These are phyloP conservation scores for Omphalea diandra DNA, from an alignment of 441 rosid genomes.

Conservation along the genomic window DNA sequence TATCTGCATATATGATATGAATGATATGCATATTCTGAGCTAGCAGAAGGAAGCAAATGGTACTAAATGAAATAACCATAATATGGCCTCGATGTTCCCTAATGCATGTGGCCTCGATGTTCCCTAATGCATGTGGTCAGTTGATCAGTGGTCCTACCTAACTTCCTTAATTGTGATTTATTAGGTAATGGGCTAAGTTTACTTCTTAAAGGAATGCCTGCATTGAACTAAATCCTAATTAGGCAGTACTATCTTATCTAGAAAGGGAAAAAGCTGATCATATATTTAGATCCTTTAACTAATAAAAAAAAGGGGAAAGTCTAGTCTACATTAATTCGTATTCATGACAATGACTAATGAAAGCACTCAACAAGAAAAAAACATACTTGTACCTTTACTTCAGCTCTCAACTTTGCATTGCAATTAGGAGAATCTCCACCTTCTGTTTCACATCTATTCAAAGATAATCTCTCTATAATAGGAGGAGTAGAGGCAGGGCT, in stretches of 20 bases:
- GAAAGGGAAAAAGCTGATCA: not conserved
- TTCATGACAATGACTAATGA: not conserved
- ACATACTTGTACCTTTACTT: constrained; percentile 51
- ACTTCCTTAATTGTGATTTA: not conserved
- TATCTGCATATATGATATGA: not conserved
- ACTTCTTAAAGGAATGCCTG: no score
- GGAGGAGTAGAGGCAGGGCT: constrained; percentile 83
- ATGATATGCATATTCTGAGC: not conserved
- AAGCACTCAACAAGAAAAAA: not conserved
- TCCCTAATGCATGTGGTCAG: no score
- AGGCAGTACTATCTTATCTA: not conserved
- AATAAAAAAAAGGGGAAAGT: not conserved
- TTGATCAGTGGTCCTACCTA: constrained; percentile 12
- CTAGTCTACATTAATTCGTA: not conserved
- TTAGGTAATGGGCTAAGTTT: not conserved
- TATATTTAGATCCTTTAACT: no score
- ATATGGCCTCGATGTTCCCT: no score
- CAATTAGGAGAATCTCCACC: constrained; percentile 51
- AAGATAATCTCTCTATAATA: constrained; percentile 48
- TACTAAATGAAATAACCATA: not conserved
- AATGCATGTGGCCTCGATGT: no score
- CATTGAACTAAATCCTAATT: not conserved
- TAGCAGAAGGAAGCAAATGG: not conserved
- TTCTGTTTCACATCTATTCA: constrained; percentile 48
- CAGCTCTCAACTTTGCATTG: constrained; percentile 37